Base-by-base conservation (phyloP, 73 alveolate species). In the Symbiodinium pilosum region DNA sequence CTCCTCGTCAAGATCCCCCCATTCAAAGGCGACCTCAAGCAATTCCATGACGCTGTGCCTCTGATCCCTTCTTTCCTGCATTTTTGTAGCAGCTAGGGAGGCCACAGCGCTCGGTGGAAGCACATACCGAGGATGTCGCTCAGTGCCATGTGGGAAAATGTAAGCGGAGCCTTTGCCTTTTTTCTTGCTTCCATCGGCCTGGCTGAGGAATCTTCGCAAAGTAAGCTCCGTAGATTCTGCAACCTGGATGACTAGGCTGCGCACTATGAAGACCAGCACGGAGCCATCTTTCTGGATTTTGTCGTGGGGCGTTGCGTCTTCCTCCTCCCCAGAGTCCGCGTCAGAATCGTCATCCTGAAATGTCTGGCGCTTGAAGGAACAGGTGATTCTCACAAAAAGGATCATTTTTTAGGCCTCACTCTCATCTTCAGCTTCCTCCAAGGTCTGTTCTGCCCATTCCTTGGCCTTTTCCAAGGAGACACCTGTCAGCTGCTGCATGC, bases 1-100 rank as follows among this genome's bases (percentile, higher is more conserved):
- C 30, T 64, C 97, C 51, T 68, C 88, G 52, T 91, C 97, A 64
- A 91, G 97, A 88, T 91, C 97, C 11, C 97, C 97, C 97, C 97
- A 91, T 71, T 91, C 89, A 43, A 69, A 91, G 40, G 97, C 97
- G 20, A 91, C 97, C 97, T 91, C 2, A 56, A 86, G 2, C 42
- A 59, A 20, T 8, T 12, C 26, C 44, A 3, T 34, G 44, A n/a
- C n/a, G n/a, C n/a, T n/a, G n/a, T n/a, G n/a, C n/a, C n/a, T n/a
- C n/a, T n/a, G n/a, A n/a, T n/a, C n/a, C n/a, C n/a, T n/a, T n/a
- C n/a, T n/a, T n/a, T n/a, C n/a, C n/a, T n/a, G n/a, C n/a, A n/a
- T n/a, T n/a, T n/a, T n/a, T n/a, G n/a, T n/a, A n/a, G n/a, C n/a
- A n/a, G n/a, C n/a, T n/a, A 14, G 59, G 40, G 24, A 28, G 8